These are phyloP conservation scores for Tricholomella constricta DNA, from an alignment of 768 basidiomycete species.

Conservation along the genomic window DNA sequence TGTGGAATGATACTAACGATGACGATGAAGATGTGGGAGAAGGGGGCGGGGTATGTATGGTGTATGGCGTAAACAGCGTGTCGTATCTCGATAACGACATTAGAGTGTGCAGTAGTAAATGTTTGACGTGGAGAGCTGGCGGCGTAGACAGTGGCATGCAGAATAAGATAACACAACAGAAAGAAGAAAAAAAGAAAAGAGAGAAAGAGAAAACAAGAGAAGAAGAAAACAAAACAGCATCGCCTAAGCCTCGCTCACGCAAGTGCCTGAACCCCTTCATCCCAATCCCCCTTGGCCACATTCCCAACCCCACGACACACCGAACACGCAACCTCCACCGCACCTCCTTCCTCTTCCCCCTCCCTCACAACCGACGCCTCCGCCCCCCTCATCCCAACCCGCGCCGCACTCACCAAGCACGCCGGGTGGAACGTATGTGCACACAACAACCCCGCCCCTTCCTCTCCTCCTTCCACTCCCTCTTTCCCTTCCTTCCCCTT, in stretches of 20 bases:
- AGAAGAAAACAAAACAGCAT: not conserved
- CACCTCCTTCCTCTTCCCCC: constrained; percentile 34
- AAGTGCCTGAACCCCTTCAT: constrained; percentile 38
- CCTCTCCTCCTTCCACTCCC: no score
- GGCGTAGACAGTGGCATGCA: no score
- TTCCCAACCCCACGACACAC: constrained; percentile 67
- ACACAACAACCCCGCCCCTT: constrained; percentile 54
- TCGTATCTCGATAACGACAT: no score
- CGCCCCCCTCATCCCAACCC: constrained; percentile 62
- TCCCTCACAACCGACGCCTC: constrained; percentile 45
- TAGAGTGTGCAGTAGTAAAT: no score
- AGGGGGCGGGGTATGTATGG: no score
- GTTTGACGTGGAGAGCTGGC: no score
- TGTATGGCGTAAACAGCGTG: no score
- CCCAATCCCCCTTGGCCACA: constrained; percentile 64
- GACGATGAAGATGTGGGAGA: no score
- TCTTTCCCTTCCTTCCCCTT: constrained; percentile 14
- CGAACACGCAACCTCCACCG: constrained; percentile 75
- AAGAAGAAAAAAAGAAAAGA: no score
- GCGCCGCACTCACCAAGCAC: constrained; percentile 71
- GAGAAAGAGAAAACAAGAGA: not conserved
- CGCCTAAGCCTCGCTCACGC: constrained; percentile 7
- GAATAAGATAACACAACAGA: no score
- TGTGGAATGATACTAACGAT: no score
- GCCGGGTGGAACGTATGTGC: constrained; percentile 69